phyloP scores from a whole-genome alignment of 2,329 filamentous ascomycete genomes.

The Botrytis fragariae region DNA sequence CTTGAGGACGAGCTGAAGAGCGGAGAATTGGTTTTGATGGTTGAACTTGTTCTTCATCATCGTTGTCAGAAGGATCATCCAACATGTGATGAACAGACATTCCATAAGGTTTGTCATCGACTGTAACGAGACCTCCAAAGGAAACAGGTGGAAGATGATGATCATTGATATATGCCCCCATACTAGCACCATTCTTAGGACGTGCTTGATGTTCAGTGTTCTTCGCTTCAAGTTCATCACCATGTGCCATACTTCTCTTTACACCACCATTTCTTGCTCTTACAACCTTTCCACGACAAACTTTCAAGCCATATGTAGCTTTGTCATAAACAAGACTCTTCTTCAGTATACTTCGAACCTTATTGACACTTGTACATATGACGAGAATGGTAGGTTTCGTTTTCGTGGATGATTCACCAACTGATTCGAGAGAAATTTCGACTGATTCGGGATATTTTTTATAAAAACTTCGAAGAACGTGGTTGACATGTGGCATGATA shows the following conservation, averaged over 20 bases:
- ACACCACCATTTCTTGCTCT: conserved; percentile 52
- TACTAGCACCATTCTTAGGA: conserved; percentile 84
- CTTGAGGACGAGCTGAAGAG: conserved; percentile 31
- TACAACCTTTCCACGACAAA: conserved; percentile 67
- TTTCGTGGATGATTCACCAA: conserved; percentile 65
- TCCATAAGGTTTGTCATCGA: conserved; percentile 81
- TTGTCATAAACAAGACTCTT: conserved; percentile 68
- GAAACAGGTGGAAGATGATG: conserved; percentile 87
- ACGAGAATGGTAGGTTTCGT: conserved; percentile 72
- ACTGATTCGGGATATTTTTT: conserved; percentile 72
- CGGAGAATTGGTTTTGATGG: conserved; percentile 35
- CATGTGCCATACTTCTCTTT: conserved; percentile 44
- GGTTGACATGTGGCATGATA: conserved; percentile 71
- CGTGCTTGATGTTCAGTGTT: conserved; percentile 77
- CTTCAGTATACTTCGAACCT: conserved; percentile 68
- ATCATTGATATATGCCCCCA: conserved; percentile 83
- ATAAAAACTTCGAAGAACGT: conserved; percentile 67
- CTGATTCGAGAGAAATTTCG: conserved; percentile 72
- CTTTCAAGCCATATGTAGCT: conserved; percentile 63
- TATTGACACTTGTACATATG: conserved; percentile 71
- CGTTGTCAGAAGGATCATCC: conserved; percentile 59
- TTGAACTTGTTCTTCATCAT: conserved; percentile 43
- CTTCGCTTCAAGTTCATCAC: conserved; percentile 48
- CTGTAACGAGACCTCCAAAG: conserved; percentile 80
- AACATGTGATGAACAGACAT: conserved; percentile 98